Conservation (phyloP, 805 yeast species). For the Candida koratica region DNA sequence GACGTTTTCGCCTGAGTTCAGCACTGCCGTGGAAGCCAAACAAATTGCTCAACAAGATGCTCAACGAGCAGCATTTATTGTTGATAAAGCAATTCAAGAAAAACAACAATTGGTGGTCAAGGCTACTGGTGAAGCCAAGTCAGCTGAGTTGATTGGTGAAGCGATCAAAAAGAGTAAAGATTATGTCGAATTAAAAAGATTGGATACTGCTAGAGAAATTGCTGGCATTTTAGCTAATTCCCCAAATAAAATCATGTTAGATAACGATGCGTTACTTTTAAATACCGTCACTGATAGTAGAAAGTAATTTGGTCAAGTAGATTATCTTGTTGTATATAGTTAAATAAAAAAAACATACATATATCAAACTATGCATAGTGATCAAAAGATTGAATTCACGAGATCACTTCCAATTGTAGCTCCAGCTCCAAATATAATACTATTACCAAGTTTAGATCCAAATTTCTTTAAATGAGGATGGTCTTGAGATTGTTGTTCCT, state of each 20-base stretch:
- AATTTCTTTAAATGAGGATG: constrained; percentile 50
- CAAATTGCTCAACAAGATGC: constrained; percentile 99
- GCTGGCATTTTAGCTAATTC: constrained; percentile 80
- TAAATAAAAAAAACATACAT: constrained; percentile 7
- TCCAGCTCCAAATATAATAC: constrained; percentile 96
- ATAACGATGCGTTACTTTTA: constrained; percentile 85
- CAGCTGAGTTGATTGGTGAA: constrained; percentile 98
- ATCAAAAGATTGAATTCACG: constrained; percentile 64
- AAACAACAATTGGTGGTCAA: constrained; percentile 95
- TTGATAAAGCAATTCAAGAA: constrained; percentile 95
- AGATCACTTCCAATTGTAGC: constrained; percentile 86
- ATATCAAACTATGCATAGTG: not conserved
- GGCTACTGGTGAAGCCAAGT: constrained; percentile 97
- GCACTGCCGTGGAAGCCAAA: constrained; percentile 96
- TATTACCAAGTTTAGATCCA: constrained; percentile 80
- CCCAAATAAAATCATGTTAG: constrained; percentile 88
- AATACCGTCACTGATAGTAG: constrained; percentile 84
- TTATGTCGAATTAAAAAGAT: constrained; percentile 92
- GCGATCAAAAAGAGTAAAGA: constrained; percentile 96
- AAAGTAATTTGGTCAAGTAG: constrained; percentile 24
- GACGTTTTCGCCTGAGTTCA: constrained; percentile 98
- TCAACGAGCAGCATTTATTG: constrained; percentile 95
- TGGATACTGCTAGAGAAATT: constrained; percentile 96
- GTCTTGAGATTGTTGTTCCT: constrained; percentile 19
- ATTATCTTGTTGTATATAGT: not conserved